Percentiles rank a stretch among this genome's conserved stretches.
phyloP scores from a whole-genome alignment of 2,329 filamentous ascomycete genomes.

The Cyphellophora attinorum region DNA sequence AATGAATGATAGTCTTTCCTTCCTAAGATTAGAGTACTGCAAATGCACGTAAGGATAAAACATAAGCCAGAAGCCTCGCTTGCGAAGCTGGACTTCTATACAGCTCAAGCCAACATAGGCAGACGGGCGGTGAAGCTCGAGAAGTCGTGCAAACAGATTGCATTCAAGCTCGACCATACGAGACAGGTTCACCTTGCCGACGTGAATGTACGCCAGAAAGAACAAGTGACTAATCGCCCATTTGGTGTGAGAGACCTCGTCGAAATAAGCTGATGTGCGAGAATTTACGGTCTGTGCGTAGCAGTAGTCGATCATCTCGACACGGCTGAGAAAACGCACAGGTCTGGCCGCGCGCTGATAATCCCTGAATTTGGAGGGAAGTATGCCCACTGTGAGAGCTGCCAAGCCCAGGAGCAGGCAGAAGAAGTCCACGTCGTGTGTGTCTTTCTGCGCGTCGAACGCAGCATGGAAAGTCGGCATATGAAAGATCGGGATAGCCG shows the following conservation, averaged over 20 bases:
- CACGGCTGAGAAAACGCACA: neutral
- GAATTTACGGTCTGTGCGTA: neutral
- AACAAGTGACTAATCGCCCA: slow-evolving; percentile 2
- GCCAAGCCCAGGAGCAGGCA: neutral
- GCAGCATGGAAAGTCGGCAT: slow-evolving; percentile 35
- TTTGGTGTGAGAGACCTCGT: slow-evolving; percentile 2
- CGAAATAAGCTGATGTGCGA: neutral
- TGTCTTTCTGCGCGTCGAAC: neutral
- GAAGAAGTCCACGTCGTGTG: slow-evolving; percentile 1
- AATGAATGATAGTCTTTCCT: slow-evolving; percentile 21
- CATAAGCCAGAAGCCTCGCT: slow-evolving; percentile 28
- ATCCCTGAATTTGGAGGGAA: slow-evolving; percentile 1
- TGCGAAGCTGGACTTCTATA: slow-evolving; percentile 26
- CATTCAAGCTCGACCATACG: slow-evolving; percentile 1
- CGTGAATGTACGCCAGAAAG: neutral
- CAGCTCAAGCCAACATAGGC: slow-evolving; percentile 23
- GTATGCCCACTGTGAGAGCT: neutral
- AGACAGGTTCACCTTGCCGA: neutral
- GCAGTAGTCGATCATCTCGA: slow-evolving; percentile 3
- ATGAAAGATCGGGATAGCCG: slow-evolving; percentile 37
- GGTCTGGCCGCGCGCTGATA: neutral
- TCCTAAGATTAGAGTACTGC: slow-evolving; percentile 16
- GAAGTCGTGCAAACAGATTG: slow-evolving; percentile 1
- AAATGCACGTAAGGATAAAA: slow-evolving; percentile 24
- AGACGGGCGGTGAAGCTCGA: slow-evolving; percentile 23